phyloP scores from a whole-genome alignment of 352 stramenopile species.

The Phytophthora hibernalis region DNA sequence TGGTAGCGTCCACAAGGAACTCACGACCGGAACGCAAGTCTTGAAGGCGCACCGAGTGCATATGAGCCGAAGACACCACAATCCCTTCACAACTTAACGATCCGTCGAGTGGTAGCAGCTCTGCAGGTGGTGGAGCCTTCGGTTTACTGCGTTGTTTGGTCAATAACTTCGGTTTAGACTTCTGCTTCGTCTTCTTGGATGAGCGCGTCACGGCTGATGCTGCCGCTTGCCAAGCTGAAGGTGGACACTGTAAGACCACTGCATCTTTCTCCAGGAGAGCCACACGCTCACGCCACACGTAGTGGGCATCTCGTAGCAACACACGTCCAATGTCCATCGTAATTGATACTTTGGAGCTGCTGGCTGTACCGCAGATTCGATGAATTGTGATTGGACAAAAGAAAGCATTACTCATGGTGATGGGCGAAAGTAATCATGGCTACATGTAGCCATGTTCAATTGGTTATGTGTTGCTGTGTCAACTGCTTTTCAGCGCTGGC shows the following conservation, averaged over 20 bases:
- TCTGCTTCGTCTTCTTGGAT: slow-evolving; percentile 31
- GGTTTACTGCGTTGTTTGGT: slow-evolving; percentile 23
- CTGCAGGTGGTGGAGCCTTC: slow-evolving; percentile 17
- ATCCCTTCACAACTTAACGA: slow-evolving; percentile 54
- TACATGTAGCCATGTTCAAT: slow-evolving; percentile 10
- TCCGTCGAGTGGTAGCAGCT: slow-evolving; percentile 50
- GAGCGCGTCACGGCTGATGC: slow-evolving; percentile 4
- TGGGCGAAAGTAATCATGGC: slow-evolving; percentile 9
- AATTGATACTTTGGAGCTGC: slow-evolving; percentile 3
- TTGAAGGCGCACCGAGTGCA: slow-evolving; percentile 60
- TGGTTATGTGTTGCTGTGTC: neutral
- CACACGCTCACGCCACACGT: slow-evolving; percentile 51
- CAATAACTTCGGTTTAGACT: slow-evolving; percentile 22
- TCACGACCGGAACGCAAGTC: slow-evolving; percentile 51
- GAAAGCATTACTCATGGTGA: slow-evolving; percentile 3
- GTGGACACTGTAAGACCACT: slow-evolving; percentile 40
- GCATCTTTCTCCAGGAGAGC: slow-evolving; percentile 46
- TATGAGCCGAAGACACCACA: slow-evolving; percentile 68
- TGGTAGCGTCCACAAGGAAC: slow-evolving; percentile 53
- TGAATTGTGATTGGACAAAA: slow-evolving; percentile 25
- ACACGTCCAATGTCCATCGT: slow-evolving; percentile 59
- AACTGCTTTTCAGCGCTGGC: slow-evolving; percentile 23
- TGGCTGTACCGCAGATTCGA: slow-evolving; percentile 1
- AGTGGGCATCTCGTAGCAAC: slow-evolving; percentile 56
- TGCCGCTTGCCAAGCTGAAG: slow-evolving; percentile 31